phyloP scores from a whole-genome alignment of 345 rosid genomes.

The Cardamine occulta region DNA sequence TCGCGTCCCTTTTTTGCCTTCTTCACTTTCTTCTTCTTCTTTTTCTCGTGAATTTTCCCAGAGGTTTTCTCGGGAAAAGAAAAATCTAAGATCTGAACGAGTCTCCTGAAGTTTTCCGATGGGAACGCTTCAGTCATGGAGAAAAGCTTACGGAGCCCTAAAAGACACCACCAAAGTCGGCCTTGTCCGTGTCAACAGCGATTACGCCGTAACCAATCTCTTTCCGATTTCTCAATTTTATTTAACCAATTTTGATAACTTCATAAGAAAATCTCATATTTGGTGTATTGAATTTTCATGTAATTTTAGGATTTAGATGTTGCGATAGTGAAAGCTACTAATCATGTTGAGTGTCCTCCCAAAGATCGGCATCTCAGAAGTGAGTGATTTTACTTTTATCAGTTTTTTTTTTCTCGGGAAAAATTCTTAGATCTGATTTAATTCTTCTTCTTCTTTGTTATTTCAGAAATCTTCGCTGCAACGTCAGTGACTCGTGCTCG shows the following conservation, averaged over 20 bases:
- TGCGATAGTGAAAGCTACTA: conserved; percentile 95
- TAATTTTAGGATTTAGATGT: conserved; percentile 87
- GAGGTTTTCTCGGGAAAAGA: conserved; percentile 31
- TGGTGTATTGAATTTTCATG: conserved; percentile 23
- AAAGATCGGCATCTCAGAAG: conserved; percentile 95
- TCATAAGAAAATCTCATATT: background rate
- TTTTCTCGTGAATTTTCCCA: conserved; percentile 29
- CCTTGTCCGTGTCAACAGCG: conserved; percentile 98
- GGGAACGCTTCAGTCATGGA: conserved; percentile 98
- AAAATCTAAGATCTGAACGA: conserved; percentile 48
- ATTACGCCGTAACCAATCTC: conserved; percentile 71
- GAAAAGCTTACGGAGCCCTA: conserved; percentile 94
- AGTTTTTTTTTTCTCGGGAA: background rate
- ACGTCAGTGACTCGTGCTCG: conserved; percentile 81
- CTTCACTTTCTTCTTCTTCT: conserved; percentile 28
- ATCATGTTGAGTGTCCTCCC: conserved; percentile 97
- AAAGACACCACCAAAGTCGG: conserved; percentile 99
- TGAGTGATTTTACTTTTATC: conserved; percentile 44
- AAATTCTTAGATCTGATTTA: conserved; percentile 44
- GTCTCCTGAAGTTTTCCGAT: conserved; percentile 44
- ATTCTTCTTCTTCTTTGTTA: background rate
- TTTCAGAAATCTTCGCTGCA: conserved; percentile 72
- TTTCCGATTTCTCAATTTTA: conserved; percentile 9
- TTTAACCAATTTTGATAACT: background rate
- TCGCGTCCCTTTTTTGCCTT: background rate